These are phyloP conservation scores for Corynascus novoguineensis DNA, from an alignment of 495 filamentous ascomycete genomes.

Conservation along the genomic window DNA sequence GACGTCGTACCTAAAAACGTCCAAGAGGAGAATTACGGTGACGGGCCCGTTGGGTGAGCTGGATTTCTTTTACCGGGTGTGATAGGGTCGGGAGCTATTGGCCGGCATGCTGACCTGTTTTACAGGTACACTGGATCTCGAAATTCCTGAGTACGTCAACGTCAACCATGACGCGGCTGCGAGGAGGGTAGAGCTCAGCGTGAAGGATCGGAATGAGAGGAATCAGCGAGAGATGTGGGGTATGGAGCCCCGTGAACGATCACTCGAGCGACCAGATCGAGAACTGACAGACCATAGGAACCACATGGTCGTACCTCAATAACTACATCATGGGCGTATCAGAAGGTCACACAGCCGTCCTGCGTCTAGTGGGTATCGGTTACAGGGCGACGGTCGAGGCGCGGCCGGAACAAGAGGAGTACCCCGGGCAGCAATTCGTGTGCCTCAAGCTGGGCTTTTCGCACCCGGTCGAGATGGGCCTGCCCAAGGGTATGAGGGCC, in stretches of 20 bases:
- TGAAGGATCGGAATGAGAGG: constrained; percentile 56
- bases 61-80: neutral
- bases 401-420: constrained; percentile 64
- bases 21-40: constrained; percentile 59
- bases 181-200: constrained; percentile 57
- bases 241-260: constrained; percentile 41
- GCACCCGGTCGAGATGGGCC: constrained; percentile 81
- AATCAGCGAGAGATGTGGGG: constrained; percentile 97
- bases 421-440: constrained; percentile 79
- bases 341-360: constrained; percentile 88
- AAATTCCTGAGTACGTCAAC: constrained; percentile 64
- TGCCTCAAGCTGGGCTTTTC: constrained; percentile 93
- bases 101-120: constrained; percentile 4
- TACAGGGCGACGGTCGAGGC: constrained; percentile 85
- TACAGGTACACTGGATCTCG: constrained; percentile 63
- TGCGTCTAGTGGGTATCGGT: constrained; percentile 92
- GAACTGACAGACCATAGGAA: constrained; percentile 50
- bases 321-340: constrained; percentile 89
- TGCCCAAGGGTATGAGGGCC: constrained; percentile 79
- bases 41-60: constrained; percentile 67
- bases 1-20: constrained; percentile 47
- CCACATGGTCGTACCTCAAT: constrained; percentile 79
- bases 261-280: no score
- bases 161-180: constrained; percentile 57
- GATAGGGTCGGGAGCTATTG: neutral